Evolutionary conservation across 2,329 filamentous ascomycete species (phyloP), one percentile per base, ranked within the genome.

Genomic region (Sporothrix inflata): DNA sequence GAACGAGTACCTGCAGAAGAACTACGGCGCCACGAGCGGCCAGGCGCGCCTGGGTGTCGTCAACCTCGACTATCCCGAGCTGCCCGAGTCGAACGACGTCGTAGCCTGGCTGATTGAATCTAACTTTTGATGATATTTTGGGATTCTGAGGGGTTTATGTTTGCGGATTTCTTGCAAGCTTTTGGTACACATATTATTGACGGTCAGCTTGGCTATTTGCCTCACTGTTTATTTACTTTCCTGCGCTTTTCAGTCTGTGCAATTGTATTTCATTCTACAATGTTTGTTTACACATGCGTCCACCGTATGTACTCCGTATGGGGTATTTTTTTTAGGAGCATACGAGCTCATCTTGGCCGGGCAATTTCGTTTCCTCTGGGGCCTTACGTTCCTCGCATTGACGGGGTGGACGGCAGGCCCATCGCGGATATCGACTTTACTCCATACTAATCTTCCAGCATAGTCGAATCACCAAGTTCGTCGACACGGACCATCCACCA

Each of bases 51-150:
- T 79, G 16, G 77, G 77, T 11, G 72, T 79, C 14, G 76, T 79
- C 14, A 77, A 77, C 69, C 71, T 79, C 34, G 77, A 79, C 69
- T 79, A 76, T 47, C 77, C 77, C 1, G 76, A 78, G 74, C 73
- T 79, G 72, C 77, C 79, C 24, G 81, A 82, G 66, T 80, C 80
- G 24, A 80, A 77, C 8, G 83, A 84, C 72, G 75, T 85, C 63
- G 79, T 85, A 34, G 76, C 78, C 55, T 76, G 77, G 71, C 75
- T 85, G 68, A 81, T 85, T 51, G 78, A 78, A 73, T 81, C 80
- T 24, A 85, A 85, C 73, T 80, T 83, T 76, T 78, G 55, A 57
- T 67, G n/a, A 27, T 21, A 27, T 14, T 34, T 55, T 67, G 42
- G 49, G 14, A 11, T 67, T 67, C 30, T 34, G 6, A 34, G 30